Evolutionary conservation across 139 green algal species (phyloP).

Genomic region (Dunaliella sp.): DNA sequence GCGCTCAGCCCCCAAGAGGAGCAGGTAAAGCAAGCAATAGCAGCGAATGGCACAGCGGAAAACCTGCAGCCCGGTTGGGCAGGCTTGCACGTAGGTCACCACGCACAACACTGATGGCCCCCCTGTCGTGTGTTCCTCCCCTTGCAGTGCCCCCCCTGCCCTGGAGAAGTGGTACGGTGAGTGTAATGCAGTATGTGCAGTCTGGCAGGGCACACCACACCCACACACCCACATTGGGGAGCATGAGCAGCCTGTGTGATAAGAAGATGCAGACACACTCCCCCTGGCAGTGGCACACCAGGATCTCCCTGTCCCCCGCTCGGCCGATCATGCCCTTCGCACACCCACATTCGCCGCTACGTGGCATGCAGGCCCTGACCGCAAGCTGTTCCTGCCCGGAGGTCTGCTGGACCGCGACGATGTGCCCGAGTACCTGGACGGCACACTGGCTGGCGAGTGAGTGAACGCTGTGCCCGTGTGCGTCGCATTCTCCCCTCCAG

Average conservation of each 20-base stretch:
- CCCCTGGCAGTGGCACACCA: not conserved
- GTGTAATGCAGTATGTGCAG: slow-evolving; percentile 6
- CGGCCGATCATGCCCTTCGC: not conserved
- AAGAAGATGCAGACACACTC: too few species aligned
- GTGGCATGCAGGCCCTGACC: slow-evolving; percentile 68
- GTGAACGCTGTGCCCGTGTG: slow-evolving; percentile 37
- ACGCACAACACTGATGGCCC: not conserved
- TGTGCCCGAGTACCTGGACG: slow-evolving; percentile 85
- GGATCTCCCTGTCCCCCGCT: too few species aligned
- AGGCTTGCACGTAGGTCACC: not conserved
- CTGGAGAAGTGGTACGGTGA: slow-evolving; percentile 89
- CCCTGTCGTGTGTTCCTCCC: not conserved
- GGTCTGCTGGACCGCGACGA: slow-evolving; percentile 81
- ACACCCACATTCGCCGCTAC: not conserved
- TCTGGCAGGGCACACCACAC: not conserved
- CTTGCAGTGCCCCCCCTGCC: slow-evolving; percentile 23
- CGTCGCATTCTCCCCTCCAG: too few species aligned
- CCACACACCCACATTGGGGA: not conserved
- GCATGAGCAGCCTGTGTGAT: not conserved
- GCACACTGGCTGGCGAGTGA: slow-evolving; percentile 87
- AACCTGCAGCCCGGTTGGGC: not conserved
- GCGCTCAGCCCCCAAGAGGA: not conserved
- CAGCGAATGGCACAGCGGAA: not conserved
- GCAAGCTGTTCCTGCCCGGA: slow-evolving; percentile 80
- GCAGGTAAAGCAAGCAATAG: not conserved